Conservation (phyloP, 257 asterid species). For the Cordia subcordata region DNA sequence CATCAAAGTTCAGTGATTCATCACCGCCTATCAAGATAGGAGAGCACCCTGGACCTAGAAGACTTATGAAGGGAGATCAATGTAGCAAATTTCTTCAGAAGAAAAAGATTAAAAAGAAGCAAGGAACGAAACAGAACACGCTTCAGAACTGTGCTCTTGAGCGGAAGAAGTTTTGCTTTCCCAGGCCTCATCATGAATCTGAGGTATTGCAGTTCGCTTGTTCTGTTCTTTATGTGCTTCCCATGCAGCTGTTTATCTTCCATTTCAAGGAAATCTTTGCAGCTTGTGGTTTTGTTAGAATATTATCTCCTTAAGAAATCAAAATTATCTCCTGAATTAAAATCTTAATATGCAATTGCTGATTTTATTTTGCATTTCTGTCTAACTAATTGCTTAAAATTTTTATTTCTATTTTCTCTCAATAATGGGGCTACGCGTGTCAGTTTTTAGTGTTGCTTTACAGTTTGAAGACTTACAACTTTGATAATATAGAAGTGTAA, state of each 20-base stretch:
- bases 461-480: too few relatives aligned
- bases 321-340: too few relatives aligned
- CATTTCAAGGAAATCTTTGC: too few relatives aligned
- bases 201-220: not conserved
- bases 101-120: conserved; percentile 37
- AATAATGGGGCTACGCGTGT: not conserved
- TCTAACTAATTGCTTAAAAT: too few relatives aligned
- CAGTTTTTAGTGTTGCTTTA: not conserved
- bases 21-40: conserved; percentile 20
- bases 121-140: conserved; percentile 36
- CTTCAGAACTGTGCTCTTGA: conserved; percentile 33
- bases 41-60: conserved; percentile 29
- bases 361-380: too few relatives aligned
- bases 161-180: conserved; percentile 30
- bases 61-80: conserved; percentile 33
- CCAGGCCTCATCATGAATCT: conserved; percentile 3
- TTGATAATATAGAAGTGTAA: too few relatives aligned
- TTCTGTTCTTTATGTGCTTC: too few relatives aligned
- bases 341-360: too few relatives aligned
- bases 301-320: too few relatives aligned
- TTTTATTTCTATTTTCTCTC: too few relatives aligned
- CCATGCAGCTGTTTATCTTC: too few relatives aligned
- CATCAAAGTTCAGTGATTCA: conserved; percentile 49
- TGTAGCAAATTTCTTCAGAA: conserved; percentile 34
- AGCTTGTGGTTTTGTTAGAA: too few relatives aligned